Evolutionary conservation across 2,329 filamentous ascomycete species (phyloP).

Genomic region (Lecanoromycetidae sp.): DNA sequence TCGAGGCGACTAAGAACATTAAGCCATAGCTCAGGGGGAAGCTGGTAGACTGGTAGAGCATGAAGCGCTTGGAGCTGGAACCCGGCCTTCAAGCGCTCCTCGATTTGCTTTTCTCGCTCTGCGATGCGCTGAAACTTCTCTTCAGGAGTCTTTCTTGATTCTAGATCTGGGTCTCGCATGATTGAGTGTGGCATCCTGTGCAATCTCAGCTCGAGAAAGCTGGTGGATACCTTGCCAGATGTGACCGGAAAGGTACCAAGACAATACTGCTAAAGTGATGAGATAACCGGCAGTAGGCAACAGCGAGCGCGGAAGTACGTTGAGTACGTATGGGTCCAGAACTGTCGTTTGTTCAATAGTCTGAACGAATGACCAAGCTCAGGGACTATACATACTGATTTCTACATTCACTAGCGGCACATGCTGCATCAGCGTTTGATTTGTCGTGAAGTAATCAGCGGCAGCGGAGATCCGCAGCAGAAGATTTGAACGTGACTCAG

Average conservation of each 20-base stretch:
- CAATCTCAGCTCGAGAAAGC: not conserved
- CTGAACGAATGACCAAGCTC: too few relatives aligned
- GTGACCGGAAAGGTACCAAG: slow-evolving; percentile 39
- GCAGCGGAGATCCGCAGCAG: slow-evolving; percentile 63
- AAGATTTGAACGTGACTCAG: slow-evolving; percentile 39
- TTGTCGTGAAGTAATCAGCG: slow-evolving; percentile 73
- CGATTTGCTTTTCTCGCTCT: too few relatives aligned
- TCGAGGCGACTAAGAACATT: slow-evolving; percentile 32
- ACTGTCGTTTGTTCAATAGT: slow-evolving; percentile 37
- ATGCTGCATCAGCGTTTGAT: slow-evolving; percentile 60
- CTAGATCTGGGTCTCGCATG: not conserved
- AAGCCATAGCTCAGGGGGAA: slow-evolving; percentile 37
- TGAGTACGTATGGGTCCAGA: slow-evolving; percentile 73
- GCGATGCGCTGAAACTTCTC: too few relatives aligned
- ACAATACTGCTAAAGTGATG: slow-evolving; percentile 43
- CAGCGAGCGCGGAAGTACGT: slow-evolving; percentile 67
- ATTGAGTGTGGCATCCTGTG: slow-evolving; percentile 5
- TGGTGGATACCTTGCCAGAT: slow-evolving; percentile 26
- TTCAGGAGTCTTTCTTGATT: not conserved
- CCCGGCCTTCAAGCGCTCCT: slow-evolving; percentile 11
- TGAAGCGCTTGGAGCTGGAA: slow-evolving; percentile 26
- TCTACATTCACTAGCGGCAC: slow-evolving; percentile 68
- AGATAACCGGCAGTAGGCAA: slow-evolving; percentile 61
- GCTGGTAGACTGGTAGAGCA: slow-evolving; percentile 18
- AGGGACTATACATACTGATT: slow-evolving; percentile 34